Evolutionary conservation across 208 protist genomes (phyloP).

Genomic region (Angomonas deanei): DNA sequence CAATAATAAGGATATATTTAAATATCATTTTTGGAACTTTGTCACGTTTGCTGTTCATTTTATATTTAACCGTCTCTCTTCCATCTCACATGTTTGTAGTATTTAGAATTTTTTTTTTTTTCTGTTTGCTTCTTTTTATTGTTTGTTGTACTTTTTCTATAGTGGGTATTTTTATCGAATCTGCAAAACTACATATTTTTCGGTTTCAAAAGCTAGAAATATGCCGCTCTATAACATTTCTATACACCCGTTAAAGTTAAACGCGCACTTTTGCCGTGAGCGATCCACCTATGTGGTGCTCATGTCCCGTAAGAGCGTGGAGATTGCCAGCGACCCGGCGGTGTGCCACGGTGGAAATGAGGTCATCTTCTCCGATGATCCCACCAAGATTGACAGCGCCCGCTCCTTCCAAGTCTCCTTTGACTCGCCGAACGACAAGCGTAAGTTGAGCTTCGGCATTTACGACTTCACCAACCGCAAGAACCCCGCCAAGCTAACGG

Average conservation of each 20-base stretch:
- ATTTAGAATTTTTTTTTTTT: not conserved
- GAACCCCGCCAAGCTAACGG: slow-evolving; percentile 66
- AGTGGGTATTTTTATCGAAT: not conserved
- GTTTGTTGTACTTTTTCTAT: not conserved
- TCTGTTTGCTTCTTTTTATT: slow-evolving; percentile 9
- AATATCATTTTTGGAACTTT: not conserved
- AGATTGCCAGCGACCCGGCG: slow-evolving; percentile 59
- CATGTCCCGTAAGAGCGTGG: slow-evolving; percentile 66
- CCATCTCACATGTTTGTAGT: not conserved
- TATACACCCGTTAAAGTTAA: slow-evolving; percentile 68
- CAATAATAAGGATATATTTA: not conserved
- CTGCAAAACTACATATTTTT: not conserved
- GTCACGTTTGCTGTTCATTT: slow-evolving; percentile 7
- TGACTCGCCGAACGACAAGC: slow-evolving; percentile 74
- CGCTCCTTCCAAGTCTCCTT: slow-evolving; percentile 67
- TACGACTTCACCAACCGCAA: slow-evolving; percentile 83
- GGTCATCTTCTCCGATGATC: slow-evolving; percentile 57
- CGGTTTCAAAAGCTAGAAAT: too few species aligned
- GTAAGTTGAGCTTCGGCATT: slow-evolving; percentile 66
- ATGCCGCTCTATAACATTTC: slow-evolving; percentile 79
- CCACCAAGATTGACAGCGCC: slow-evolving; percentile 31
- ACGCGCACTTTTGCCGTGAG: slow-evolving; percentile 62
- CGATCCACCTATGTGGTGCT: slow-evolving; percentile 64
- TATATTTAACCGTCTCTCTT: not conserved
- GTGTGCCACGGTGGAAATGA: slow-evolving; percentile 53